Conservation (phyloP, 202 grass and related monocot genomes). For the Digitaria exilis region DNA sequence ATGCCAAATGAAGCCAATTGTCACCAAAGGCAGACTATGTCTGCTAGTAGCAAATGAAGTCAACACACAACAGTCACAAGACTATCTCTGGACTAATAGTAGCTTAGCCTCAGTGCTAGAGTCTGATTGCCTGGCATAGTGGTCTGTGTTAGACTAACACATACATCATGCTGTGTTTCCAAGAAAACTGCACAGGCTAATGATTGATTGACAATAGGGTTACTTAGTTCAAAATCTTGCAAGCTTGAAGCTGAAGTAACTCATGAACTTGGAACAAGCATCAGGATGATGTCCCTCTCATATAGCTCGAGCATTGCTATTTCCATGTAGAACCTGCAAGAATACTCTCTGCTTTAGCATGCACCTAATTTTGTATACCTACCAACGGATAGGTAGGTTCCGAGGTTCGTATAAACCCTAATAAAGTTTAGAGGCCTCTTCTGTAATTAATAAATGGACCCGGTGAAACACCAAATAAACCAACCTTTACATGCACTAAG, state of each 20-base stretch:
- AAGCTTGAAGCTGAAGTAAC: conserved; percentile 12
- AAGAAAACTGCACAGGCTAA: not conserved
- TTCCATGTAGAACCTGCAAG: not conserved
- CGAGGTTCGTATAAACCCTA: not conserved
- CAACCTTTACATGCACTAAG: not conserved
- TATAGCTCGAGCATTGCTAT: not conserved
- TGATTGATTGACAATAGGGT: not conserved
- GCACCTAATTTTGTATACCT: not conserved
- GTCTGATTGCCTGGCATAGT: too few relatives aligned
- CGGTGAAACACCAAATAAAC: not conserved
- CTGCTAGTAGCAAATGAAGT: not conserved
- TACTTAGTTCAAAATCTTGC: not conserved
- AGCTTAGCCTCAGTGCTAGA: too few relatives aligned
- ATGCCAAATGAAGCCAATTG: not conserved
- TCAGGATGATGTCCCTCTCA: not conserved
- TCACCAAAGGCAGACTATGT: not conserved
- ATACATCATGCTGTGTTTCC: too few relatives aligned
- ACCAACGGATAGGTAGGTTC: conserved; percentile 2
- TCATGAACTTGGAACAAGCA: not conserved
- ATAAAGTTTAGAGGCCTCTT: not conserved
- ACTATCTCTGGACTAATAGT: not conserved
- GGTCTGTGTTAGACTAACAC: too few relatives aligned
- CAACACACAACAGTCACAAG: not conserved
- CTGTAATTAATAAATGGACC: not conserved
- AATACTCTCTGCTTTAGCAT: too few relatives aligned